phyloP scores from a whole-genome alignment of 139 green algal genomes.

The Chlorella vulgaris region DNA sequence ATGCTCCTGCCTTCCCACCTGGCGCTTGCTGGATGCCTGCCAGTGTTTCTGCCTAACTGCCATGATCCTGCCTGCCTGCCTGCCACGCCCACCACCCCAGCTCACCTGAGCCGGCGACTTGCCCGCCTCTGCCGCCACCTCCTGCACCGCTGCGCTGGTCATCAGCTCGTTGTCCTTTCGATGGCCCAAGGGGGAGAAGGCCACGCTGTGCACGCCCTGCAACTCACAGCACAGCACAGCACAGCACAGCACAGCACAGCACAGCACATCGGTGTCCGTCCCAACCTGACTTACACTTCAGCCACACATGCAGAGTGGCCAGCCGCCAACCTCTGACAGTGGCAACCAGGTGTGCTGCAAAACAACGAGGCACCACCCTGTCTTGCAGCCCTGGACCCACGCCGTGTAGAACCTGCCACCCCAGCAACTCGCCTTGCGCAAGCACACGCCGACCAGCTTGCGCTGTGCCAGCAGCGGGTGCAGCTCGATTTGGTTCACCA shows the following conservation, averaged over 20 bases:
- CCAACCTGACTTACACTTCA: too few species aligned
- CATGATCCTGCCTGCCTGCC: background rate
- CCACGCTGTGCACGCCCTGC: conserved; percentile 74
- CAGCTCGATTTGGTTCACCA: conserved; percentile 86
- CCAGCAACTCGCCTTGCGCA: conserved; percentile 70
- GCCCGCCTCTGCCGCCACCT: conserved; percentile 63
- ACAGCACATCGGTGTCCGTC: too few species aligned
- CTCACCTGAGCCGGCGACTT: conserved; percentile 67
- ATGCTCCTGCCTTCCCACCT: too few species aligned
- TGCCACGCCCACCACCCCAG: background rate
- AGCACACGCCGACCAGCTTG: conserved; percentile 77
- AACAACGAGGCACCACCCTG: background rate
- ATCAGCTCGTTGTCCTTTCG: conserved; percentile 47
- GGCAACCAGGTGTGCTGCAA: too few species aligned
- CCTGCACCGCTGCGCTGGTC: conserved; percentile 42
- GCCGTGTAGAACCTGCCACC: too few species aligned
- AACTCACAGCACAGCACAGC: background rate
- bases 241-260: too few species aligned
- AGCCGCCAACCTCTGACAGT: too few species aligned
- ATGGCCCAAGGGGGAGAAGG: conserved; percentile 69
- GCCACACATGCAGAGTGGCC: too few species aligned
- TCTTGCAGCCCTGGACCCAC: too few species aligned
- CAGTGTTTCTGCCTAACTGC: background rate
- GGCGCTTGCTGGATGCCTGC: too few species aligned
- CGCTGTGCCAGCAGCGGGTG: conserved; percentile 77